These are phyloP conservation scores for Gnomoniopsis smithogilvyi DNA, from an alignment of 2,329 filamentous ascomycete species.

Conservation along the genomic window DNA sequence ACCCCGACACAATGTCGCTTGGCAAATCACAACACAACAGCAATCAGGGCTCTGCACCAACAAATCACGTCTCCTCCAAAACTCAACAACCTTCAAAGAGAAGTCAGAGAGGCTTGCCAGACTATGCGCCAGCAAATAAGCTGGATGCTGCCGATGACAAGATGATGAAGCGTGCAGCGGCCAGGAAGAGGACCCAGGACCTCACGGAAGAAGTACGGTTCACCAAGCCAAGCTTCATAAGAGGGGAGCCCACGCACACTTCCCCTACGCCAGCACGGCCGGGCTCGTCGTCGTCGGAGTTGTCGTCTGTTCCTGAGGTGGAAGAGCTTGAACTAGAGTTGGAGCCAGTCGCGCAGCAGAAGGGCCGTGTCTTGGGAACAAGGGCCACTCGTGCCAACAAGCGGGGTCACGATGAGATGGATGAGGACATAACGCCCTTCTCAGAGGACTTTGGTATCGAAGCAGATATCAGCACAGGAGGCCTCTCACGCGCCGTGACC, in stretches of 20 bases:
- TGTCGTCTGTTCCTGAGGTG: constrained; percentile 19
- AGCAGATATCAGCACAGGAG: constrained; percentile 41
- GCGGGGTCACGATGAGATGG: constrained; percentile 52
- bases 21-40: not conserved
- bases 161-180: constrained; percentile 3
- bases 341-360: not conserved
- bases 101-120: constrained; percentile 14
- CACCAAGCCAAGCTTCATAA: constrained; percentile 9
- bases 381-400: constrained; percentile 49
- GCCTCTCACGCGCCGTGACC: constrained; percentile 58
- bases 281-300: constrained; percentile 8
- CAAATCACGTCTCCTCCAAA: not conserved
- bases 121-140: constrained; percentile 14
- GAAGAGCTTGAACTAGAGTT: constrained; percentile 17
- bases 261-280: constrained; percentile 3
- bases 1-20: constrained; percentile 6
- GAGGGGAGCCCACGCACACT: constrained; percentile 2
- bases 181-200: constrained; percentile 2
- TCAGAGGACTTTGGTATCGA: constrained; percentile 47
- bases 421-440: constrained; percentile 51
- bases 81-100: constrained; percentile 9
- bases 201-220: constrained; percentile 11
- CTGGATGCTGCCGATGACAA: constrained; percentile 12
- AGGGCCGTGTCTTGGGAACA: constrained; percentile 25
- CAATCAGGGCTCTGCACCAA: not conserved